These are phyloP conservation scores for Aureobasidium namibiae DNA, from an alignment of 2,329 filamentous ascomycete genomes.

Conservation along the genomic window DNA sequence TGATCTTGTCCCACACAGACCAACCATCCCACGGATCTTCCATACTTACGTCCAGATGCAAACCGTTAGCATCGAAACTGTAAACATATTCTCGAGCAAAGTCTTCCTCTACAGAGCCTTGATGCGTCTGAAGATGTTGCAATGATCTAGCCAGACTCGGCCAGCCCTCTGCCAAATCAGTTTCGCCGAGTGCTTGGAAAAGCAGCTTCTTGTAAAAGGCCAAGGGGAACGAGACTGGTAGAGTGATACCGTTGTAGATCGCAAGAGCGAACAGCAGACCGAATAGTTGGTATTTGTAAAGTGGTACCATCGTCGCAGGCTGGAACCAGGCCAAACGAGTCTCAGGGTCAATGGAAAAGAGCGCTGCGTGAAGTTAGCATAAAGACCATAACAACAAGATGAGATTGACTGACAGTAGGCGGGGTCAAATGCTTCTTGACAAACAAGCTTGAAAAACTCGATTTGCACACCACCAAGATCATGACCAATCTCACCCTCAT, in stretches of 20 bases:
- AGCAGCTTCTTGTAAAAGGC: conserved; percentile 77
- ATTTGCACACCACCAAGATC: conserved; percentile 95
- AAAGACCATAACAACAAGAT: neutral
- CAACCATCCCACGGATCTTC: conserved; percentile 10
- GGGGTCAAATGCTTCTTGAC: conserved; percentile 70
- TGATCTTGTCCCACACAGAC: conserved; percentile 4
- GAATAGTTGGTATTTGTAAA: conserved; percentile 85
- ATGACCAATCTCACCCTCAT: conserved; percentile 76
- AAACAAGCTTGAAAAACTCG: conserved; percentile 83
- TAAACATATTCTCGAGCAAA: conserved; percentile 85
- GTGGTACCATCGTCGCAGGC: conserved; percentile 69
- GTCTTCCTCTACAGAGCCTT: conserved; percentile 71
- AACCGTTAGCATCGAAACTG: conserved; percentile 54
- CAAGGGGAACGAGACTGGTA: conserved; percentile 81
- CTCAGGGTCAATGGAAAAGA: conserved; percentile 68
- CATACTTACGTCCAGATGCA: conserved; percentile 49
- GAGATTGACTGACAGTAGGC: conserved; percentile 51
- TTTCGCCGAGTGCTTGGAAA: conserved; percentile 54
- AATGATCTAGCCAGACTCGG: conserved; percentile 70
- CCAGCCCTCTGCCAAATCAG: conserved; percentile 82
- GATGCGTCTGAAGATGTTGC: conserved; percentile 62
- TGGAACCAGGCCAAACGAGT: conserved; percentile 84
- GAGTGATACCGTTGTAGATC: conserved; percentile 83
- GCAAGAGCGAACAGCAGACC: conserved; percentile 84
- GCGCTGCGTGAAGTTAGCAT: conserved; percentile 33